A percentile compares a stretch with the other conserved stretches of the same genome.
Evolutionary conservation across 345 rosid species (phyloP).

Genomic region (Dimocarpus longan): DNA sequence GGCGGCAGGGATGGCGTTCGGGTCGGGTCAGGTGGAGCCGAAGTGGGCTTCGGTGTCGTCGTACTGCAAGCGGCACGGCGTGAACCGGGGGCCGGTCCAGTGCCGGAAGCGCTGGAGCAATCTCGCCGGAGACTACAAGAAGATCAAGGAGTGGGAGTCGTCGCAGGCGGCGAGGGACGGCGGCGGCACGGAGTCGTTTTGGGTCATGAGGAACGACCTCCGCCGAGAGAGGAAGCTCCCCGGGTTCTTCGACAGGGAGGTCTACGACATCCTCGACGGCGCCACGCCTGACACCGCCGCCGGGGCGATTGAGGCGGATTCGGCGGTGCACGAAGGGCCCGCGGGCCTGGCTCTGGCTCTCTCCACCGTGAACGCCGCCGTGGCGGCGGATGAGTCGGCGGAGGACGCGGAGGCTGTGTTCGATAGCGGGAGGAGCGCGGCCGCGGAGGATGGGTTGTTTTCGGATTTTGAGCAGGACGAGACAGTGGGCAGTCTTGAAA

Average conservation of each 20-base stretch:
- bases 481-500: constrained; percentile 42
- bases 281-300: constrained; percentile 27
- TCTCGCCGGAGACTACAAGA: constrained; percentile 93
- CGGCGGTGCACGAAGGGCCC: constrained; percentile 4
- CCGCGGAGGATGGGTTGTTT: constrained; percentile 70
- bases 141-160: constrained; percentile 94
- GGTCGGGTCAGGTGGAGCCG: constrained; percentile 76
- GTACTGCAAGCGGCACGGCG: constrained; percentile 87
- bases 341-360: constrained; percentile 47
- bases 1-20: constrained; percentile 64
- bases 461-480: constrained; percentile 76
- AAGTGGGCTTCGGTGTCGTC: constrained; percentile 96
- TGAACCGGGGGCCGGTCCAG: constrained; percentile 96
- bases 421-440: constrained; percentile 70
- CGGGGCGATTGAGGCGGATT: constrained; percentile 9
- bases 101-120: constrained; percentile 99
- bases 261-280: constrained; percentile 82
- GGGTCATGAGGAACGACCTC: constrained; percentile 93
- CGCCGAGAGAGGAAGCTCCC: constrained; percentile 87
- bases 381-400: constrained; percentile 7
- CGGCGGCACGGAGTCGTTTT: constrained; percentile 84
- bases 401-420: constrained; percentile 46
- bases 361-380: constrained; percentile 33
- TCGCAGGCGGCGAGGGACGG: constrained; percentile 54
- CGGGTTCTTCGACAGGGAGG: constrained; percentile 92